Conservation (phyloP, 495 filamentous ascomycete species). For the Xylaria flabelliformis region DNA sequence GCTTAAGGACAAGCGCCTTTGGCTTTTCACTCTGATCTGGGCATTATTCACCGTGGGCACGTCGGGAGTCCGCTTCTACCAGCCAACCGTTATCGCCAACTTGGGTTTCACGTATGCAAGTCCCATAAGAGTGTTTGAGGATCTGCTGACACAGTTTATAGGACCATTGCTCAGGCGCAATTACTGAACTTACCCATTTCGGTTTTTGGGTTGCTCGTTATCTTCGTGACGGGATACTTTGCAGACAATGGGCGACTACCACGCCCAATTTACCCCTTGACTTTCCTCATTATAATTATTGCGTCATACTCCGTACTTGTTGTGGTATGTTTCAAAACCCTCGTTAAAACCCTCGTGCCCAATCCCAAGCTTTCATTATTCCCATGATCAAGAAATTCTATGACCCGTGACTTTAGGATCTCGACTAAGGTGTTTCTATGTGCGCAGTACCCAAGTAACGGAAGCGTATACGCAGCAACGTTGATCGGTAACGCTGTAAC, state of each 20-base stretch:
- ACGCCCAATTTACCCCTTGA: constrained; percentile 49
- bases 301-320: constrained; percentile 51
- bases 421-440: not conserved
- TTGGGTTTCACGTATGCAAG: constrained; percentile 49
- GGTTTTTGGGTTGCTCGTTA: constrained; percentile 45
- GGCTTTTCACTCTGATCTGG: constrained; percentile 50
- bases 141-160: constrained; percentile 24
- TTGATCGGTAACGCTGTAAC: constrained; percentile 47
- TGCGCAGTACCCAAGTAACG: constrained; percentile 43
- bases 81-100: constrained; percentile 52
- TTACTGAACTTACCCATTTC: constrained; percentile 51
- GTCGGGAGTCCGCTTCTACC: constrained; percentile 52
- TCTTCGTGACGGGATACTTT: constrained; percentile 46
- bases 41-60: constrained; percentile 52
- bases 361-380: not conserved
- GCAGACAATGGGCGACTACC: constrained; percentile 52
- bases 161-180: constrained; percentile 47
- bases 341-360: not conserved
- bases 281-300: constrained; percentile 50
- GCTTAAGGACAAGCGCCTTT: constrained; percentile 44
- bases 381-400: not conserved
- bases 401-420: not conserved
- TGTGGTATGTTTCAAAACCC: constrained; percentile 21
- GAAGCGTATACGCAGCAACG: constrained; percentile 49
- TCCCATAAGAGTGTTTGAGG: not conserved